Conservation (phyloP, 352 stramenopile species). For the Pythium phragmitis region DNA sequence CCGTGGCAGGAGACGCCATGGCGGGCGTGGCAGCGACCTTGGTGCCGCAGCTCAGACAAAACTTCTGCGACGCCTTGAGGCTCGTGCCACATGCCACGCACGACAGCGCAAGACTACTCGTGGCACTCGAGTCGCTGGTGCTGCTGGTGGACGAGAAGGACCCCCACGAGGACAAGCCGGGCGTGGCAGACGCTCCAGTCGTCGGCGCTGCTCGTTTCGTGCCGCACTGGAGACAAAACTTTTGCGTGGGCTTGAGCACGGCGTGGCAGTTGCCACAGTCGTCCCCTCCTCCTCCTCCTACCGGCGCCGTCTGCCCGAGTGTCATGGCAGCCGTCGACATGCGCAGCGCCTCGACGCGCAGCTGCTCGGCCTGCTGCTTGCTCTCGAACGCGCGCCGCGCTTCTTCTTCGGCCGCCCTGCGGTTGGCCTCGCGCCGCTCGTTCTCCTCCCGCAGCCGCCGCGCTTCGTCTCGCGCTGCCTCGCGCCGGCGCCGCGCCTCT, state of each 20-base stretch:
- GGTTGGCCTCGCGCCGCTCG: conserved; percentile 60
- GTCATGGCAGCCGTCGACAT: conserved; percentile 32
- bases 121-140: conserved; percentile 24
- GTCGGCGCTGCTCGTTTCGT: conserved; percentile 18
- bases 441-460: conserved; percentile 57
- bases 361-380: conserved; percentile 61
- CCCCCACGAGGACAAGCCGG: conserved; percentile 2
- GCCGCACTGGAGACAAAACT: conserved; percentile 81
- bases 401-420: conserved; percentile 54
- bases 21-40: conserved; percentile 33
- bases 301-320: conserved; percentile 16
- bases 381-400: conserved; percentile 58
- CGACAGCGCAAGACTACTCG: conserved; percentile 8
- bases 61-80: conserved; percentile 68
- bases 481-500: conserved; percentile 39
- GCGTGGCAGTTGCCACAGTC: conserved; percentile 37
- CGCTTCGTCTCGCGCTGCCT: conserved; percentile 48
- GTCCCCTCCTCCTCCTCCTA: conserved; percentile 5
- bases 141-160: conserved; percentile 15
- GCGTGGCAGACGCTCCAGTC: conserved; percentile 16
- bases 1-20: too few relatives aligned
- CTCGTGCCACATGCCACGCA: conserved; percentile 50
- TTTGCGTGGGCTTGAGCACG: conserved; percentile 61
- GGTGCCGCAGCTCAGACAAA: conserved; percentile 76
- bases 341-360: conserved; percentile 50